These are phyloP conservation scores for Pseudopyricularia javanii DNA, from an alignment of 2,329 filamentous ascomycete species.

Conservation along the genomic window DNA sequence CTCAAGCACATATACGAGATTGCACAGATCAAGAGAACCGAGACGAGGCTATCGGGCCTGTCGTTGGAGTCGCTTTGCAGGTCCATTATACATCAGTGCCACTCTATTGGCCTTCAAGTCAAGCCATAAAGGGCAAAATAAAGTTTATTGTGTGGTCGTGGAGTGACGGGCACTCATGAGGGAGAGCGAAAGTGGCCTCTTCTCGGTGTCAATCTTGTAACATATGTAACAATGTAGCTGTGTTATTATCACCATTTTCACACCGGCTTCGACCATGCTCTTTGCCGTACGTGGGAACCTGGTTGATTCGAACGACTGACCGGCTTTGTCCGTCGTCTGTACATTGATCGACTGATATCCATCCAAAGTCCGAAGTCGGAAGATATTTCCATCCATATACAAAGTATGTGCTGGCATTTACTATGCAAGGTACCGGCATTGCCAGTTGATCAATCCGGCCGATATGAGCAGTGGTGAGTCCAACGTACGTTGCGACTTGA, in stretches of 20 bases:
- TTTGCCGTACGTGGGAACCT: no score
- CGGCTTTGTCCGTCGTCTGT: no score
- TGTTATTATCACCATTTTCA: not conserved
- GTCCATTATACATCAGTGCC: slow-evolving; percentile 62
- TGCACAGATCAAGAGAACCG: slow-evolving; percentile 84
- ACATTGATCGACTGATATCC: no score
- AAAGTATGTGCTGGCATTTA: no score
- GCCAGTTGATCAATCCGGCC: no score
- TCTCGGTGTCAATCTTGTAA: not conserved
- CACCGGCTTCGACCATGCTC: not conserved
- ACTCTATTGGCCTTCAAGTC: slow-evolving; percentile 53
- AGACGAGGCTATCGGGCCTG: slow-evolving; percentile 61
- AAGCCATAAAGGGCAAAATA: not conserved
- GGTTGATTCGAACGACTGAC: not conserved
- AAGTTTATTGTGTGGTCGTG: not conserved
- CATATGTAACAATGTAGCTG: not conserved
- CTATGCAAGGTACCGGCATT: no score
- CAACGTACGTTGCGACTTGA: no score
- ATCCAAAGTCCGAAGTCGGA: no score
- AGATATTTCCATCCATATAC: no score
- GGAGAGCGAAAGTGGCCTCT: not conserved
- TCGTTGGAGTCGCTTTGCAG: slow-evolving; percentile 60
- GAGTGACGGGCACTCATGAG: not conserved
- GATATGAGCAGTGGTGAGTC: no score
- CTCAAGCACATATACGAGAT: slow-evolving; percentile 97